Base-by-base conservation (phyloP, 352 stramenopile genomes). In the Globisporangium lucens region DNA sequence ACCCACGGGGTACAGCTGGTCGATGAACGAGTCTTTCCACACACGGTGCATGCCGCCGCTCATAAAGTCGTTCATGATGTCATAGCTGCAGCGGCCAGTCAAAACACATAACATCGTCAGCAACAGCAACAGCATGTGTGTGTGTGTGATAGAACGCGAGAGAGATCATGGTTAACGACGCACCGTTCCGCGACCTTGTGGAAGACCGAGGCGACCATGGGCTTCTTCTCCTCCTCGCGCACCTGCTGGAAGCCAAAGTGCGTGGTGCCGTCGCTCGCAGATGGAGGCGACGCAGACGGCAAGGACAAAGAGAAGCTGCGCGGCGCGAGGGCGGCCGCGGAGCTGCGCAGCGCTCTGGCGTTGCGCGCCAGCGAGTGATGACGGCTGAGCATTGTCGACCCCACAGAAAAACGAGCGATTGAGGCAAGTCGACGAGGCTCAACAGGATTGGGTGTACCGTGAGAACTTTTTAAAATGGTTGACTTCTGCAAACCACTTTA, bases 51-150 rank as follows among this genome's bases (percentile, higher is more conserved):
- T 89, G 62, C 93, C 97, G 51, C 86, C 96, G 69, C 88, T 98
- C 97, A 99, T 99, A 69, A 99, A 93, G 81, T 99, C 98, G 80
- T 99, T 99, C 98, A 99, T 99, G 22, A 99, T 79, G 80, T 99
- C 98, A 63, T 96, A 96, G 65, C 85, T 88, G 63, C 13, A 59
- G 29, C 5, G 24, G 15, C 2, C n/a, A n/a, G 22, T 66, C 2
- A 38, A 4, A 38, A 29, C 4, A 22, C 20, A 43, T 4, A 30
- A 36, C 13, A 56, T 12, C 3, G 22, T 35, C 4, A 38, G 29
- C 17, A 53, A 56, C 33, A 65, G 58, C 15, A 55, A 5, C 6
- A 15, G 6, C 10, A 41, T 8, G 4, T 3, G 22, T 29, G 24
- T 2, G 55, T 13, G 2, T 15, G n/a, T n/a, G 1, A 2, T 20